Evolutionary conservation across 2,329 filamentous ascomycete genomes (phyloP).

Genomic region (Verticillium alfalfae): DNA sequence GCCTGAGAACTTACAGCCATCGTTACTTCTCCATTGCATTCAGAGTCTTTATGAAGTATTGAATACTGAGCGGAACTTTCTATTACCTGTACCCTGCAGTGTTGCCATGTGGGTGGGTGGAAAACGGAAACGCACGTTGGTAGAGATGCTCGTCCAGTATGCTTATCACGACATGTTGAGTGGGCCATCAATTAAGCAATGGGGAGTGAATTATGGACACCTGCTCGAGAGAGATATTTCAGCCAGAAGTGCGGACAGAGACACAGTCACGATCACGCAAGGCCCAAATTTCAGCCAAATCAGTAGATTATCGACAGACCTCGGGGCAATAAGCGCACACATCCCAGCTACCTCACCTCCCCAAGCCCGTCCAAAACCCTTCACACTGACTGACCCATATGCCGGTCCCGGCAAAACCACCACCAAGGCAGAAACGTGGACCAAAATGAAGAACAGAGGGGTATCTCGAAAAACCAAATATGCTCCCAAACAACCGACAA

Average conservation of each 20-base stretch:
- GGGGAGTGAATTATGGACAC: no score
- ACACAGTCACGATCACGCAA: neutral
- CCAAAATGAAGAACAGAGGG: conserved; percentile 9
- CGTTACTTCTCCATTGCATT: no score
- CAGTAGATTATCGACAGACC: neutral
- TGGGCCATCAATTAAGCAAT: no score
- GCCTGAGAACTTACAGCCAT: no score
- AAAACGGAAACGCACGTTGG: no score
- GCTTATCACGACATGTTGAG: no score
- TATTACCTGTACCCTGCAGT: no score
- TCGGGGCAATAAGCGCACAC: neutral
- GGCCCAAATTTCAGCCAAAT: neutral
- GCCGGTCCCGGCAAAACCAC: conserved; percentile 1
- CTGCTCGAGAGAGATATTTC: no score
- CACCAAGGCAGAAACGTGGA: neutral
- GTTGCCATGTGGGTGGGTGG: no score
- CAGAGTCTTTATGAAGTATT: no score
- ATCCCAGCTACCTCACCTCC: neutral
- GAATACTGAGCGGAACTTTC: no score
- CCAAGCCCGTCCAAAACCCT: neutral
- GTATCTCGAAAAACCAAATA: conserved; percentile 12
- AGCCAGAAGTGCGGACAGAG: neutral
- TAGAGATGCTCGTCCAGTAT: no score
- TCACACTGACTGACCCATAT: conserved; percentile 1
- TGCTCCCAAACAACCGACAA: conserved; percentile 7